These are phyloP conservation scores for Galeopsis tetrahit DNA, from an alignment of 257 asterid genomes.

Conservation along the genomic window DNA sequence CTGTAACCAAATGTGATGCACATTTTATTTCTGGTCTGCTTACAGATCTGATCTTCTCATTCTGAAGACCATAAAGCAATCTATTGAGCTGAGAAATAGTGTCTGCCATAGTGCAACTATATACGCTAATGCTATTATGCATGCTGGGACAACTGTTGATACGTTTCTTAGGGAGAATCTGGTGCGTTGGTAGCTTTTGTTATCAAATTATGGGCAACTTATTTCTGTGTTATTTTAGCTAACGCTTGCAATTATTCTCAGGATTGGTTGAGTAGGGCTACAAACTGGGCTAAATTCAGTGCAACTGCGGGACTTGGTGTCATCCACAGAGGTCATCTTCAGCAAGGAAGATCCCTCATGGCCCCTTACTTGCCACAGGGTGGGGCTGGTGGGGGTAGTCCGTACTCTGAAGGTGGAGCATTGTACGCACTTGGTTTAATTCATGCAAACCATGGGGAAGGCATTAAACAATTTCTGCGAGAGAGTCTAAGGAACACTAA, in stretches of 20 bases:
- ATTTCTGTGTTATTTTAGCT: slow-evolving; percentile 8
- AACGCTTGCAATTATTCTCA: slow-evolving; percentile 41
- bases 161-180: slow-evolving; percentile 95
- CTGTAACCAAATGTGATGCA: not conserved
- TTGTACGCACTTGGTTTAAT: slow-evolving; percentile 91
- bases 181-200: slow-evolving; percentile 42
- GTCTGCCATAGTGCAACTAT: slow-evolving; percentile 98
- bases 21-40: slow-evolving; percentile 36
- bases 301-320: slow-evolving; percentile 99
- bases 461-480: slow-evolving; percentile 87
- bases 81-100: slow-evolving; percentile 94
- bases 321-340: slow-evolving; percentile 93
- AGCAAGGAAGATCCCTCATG: slow-evolving; percentile 96
- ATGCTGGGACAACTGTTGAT: slow-evolving; percentile 98
- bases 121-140: slow-evolving; percentile 97
- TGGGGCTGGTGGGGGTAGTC: slow-evolving; percentile 93
- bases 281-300: slow-evolving; percentile 98
- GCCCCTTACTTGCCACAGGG: slow-evolving; percentile 98
- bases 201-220: not conserved
- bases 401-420: slow-evolving; percentile 99
- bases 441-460: slow-evolving; percentile 98
- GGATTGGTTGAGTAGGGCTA: slow-evolving; percentile 99
- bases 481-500: slow-evolving; percentile 81
- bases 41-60: slow-evolving; percentile 93
- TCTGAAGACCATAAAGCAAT: slow-evolving; percentile 94